A percentile compares a stretch with the other conserved stretches of the same genome.
phyloP scores from a whole-genome alignment of 495 filamentous ascomycete species.

The Alectoria sarmentosa region DNA sequence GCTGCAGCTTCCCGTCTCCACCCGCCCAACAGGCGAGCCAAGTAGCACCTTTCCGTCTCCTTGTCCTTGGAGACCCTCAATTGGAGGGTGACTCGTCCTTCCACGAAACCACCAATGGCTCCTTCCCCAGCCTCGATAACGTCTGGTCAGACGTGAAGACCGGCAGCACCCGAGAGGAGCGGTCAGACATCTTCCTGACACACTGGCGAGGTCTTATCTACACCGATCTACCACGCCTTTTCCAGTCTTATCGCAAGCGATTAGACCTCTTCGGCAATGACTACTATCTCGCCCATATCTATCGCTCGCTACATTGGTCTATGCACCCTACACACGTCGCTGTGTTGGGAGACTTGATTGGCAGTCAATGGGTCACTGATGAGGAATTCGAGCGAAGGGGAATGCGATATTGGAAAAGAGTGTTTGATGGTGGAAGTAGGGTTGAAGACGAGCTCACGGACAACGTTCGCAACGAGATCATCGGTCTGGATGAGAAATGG shows the following conservation, averaged over 20 bases:
- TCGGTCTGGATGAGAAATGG: slow-evolving; percentile 55
- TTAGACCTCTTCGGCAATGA: slow-evolving; percentile 91
- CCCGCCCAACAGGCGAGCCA: slow-evolving; percentile 25
- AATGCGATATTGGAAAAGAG: slow-evolving; percentile 70
- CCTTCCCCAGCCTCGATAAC: slow-evolving; percentile 50
- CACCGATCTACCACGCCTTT: slow-evolving; percentile 56
- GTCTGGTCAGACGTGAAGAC: slow-evolving; percentile 37
- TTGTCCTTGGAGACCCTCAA: slow-evolving; percentile 89
- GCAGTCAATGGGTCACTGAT: slow-evolving; percentile 92
- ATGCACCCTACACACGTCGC: slow-evolving; percentile 77
- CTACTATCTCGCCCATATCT: slow-evolving; percentile 88
- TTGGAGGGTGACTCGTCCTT: slow-evolving; percentile 89
- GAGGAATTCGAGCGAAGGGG: slow-evolving; percentile 70
- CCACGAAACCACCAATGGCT: slow-evolving; percentile 49
- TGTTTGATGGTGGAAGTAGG: slow-evolving; percentile 61
- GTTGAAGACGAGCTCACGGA: slow-evolving; percentile 56
- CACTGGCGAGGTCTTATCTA: slow-evolving; percentile 45
- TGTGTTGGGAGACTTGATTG: slow-evolving; percentile 84
- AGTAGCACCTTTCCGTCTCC: slow-evolving; percentile 66
- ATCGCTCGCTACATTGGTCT: slow-evolving; percentile 77
- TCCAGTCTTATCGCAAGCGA: slow-evolving; percentile 62
- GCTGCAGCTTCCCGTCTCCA: slow-evolving; percentile 66
- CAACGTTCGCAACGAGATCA: slow-evolving; percentile 26
- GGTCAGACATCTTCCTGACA: slow-evolving; percentile 39
- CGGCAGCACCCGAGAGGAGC: slow-evolving; percentile 25